Evolutionary conservation across 495 filamentous ascomycete genomes (phyloP).

Genomic region (Chaetomidium leptoderma): DNA sequence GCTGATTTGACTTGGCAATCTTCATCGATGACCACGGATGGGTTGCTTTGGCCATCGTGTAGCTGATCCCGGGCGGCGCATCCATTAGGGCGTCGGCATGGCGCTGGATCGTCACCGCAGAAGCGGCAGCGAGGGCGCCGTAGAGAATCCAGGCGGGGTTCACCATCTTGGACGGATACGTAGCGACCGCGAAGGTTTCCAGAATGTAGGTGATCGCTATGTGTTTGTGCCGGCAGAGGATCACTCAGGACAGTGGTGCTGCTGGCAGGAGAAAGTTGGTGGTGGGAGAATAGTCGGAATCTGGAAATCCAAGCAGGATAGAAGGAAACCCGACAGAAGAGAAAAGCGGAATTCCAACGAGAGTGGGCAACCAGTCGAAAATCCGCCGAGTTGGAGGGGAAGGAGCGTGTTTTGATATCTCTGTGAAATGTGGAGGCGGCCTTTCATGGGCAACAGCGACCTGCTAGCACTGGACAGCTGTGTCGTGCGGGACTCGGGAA

Average conservation of each 20-base stretch:
- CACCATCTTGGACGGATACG: constrained; percentile 1
- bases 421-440: not conserved
- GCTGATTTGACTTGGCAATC: constrained; percentile 4
- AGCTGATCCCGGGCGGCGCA: constrained; percentile 26
- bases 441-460: not conserved
- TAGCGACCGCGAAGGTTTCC: too few relatives aligned
- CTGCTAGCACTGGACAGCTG: not conserved
- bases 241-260: too few relatives aligned
- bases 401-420: constrained; percentile 10
- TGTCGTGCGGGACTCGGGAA: constrained; percentile 1
- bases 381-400: not conserved
- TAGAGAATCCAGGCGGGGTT: not conserved
- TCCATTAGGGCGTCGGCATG: constrained; percentile 10
- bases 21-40: constrained; percentile 11
- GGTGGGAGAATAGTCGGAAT: not conserved
- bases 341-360: not conserved
- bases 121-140: not conserved
- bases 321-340: not conserved
- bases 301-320: not conserved
- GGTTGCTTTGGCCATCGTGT: constrained; percentile 17
- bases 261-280: not conserved
- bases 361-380: too few relatives aligned
- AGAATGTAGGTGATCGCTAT: not conserved
- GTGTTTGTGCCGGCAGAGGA: not conserved
- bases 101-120: not conserved